Evolutionary conservation across 768 basidiomycete genomes (phyloP).

Genomic region (Tephrocybe sp.): DNA sequence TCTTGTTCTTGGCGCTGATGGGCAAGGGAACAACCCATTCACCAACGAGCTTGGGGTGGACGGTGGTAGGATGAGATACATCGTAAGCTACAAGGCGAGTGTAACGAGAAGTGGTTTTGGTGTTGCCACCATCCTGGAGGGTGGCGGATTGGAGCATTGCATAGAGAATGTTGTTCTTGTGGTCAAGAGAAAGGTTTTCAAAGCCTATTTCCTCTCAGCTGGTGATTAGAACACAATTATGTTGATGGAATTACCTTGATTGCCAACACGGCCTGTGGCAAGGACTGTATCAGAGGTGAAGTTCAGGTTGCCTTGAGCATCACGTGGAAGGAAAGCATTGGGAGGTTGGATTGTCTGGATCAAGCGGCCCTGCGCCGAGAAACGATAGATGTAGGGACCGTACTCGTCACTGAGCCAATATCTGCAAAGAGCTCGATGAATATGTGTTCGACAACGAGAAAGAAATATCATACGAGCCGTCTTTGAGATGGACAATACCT

Average conservation of each 20-base stretch:
- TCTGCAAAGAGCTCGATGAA: conserved; percentile 25
- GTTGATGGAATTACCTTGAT: conserved; percentile 42
- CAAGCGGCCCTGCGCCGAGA: conserved; percentile 43
- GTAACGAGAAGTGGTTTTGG: conserved; percentile 44
- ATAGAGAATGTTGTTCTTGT: conserved; percentile 48
- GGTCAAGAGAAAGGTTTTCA: conserved; percentile 54
- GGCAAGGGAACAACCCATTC: conserved; percentile 63
- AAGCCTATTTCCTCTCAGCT: conserved; percentile 38
- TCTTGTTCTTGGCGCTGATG: conserved; percentile 46
- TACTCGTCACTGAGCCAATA: conserved; percentile 71
- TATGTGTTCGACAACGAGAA: not conserved
- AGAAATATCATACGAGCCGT: conserved; percentile 46
- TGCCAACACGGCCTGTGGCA: conserved; percentile 48
- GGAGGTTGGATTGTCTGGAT: conserved; percentile 59
- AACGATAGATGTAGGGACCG: conserved; percentile 62
- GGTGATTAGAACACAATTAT: not conserved
- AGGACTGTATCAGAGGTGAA: conserved; percentile 51
- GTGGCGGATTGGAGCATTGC: conserved; percentile 62
- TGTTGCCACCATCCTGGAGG: conserved; percentile 55
- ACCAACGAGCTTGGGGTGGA: conserved; percentile 40
- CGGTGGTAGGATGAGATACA: conserved; percentile 29
- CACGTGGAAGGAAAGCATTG: conserved; percentile 49
- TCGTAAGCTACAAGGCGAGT: conserved; percentile 60
- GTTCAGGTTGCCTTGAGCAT: conserved; percentile 42
- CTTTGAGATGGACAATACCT: conserved; percentile 52